A percentile compares a stretch with the other conserved stretches of the same genome.
These are phyloP conservation scores for Chaetomidium leptoderma DNA, from an alignment of 495 filamentous ascomycete genomes.

Conservation along the genomic window DNA sequence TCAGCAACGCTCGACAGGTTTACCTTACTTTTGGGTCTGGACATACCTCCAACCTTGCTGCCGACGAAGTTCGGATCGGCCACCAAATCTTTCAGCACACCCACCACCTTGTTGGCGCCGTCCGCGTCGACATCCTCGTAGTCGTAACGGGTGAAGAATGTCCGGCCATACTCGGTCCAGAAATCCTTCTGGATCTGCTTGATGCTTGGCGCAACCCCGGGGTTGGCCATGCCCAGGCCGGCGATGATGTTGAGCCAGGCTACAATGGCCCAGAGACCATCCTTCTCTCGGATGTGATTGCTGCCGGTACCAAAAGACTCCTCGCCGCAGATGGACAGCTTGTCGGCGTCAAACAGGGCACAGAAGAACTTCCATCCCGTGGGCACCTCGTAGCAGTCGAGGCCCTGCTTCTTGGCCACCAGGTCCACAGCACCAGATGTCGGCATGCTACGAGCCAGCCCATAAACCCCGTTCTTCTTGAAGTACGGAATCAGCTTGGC, in stretches of 20 bases:
- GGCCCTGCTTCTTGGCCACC: slow-evolving; percentile 87
- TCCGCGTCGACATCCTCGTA: slow-evolving; percentile 91
- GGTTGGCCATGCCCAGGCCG: slow-evolving; percentile 77
- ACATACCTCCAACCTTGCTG: slow-evolving; percentile 66
- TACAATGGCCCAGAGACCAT: slow-evolving; percentile 93
- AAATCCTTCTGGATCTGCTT: slow-evolving; percentile 93
- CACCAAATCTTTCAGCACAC: slow-evolving; percentile 67
- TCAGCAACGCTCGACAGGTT: slow-evolving; percentile 2
- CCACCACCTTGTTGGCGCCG: slow-evolving; percentile 83
- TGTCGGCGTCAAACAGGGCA: slow-evolving; percentile 91
- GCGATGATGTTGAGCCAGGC: slow-evolving; percentile 99
- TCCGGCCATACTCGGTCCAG: slow-evolving; percentile 93
- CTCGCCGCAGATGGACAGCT: slow-evolving; percentile 98
- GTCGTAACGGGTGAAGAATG: slow-evolving; percentile 98
- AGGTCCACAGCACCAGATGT: slow-evolving; percentile 93
- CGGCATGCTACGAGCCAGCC: slow-evolving; percentile 93
- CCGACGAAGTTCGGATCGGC: slow-evolving; percentile 68
- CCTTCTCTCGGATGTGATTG: slow-evolving; percentile 99
- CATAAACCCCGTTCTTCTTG: slow-evolving; percentile 92
- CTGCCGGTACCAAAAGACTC: slow-evolving; percentile 98
- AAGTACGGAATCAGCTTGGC: slow-evolving; percentile 95
- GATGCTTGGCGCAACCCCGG: slow-evolving; percentile 75
- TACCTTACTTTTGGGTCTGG: no score
- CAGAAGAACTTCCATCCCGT: slow-evolving; percentile 99
- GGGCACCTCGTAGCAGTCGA: slow-evolving; percentile 92